Base-by-base conservation (phyloP, 768 basidiomycete genomes). In the Tubosaeta brunneosetosa region DNA sequence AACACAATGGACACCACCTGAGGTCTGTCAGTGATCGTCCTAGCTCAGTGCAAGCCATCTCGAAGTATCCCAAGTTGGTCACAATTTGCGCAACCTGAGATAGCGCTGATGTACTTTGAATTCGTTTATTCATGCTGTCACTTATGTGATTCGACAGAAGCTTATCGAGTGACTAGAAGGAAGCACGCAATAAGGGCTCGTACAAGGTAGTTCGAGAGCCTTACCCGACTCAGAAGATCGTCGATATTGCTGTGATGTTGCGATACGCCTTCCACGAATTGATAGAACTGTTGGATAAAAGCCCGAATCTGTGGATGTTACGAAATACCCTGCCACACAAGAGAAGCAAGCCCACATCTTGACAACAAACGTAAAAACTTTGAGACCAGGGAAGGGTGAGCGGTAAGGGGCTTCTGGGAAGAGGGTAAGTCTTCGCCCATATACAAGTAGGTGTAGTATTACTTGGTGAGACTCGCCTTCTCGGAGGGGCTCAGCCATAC, bases 241-340 rank as follows among this genome's bases (percentile, higher is more conserved):
- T 98, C 94, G 31, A 94, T 90, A 64, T 94, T 88, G 40, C 87
- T 80, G 67, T 94, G 89, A 52, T 92, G 88, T 64, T 94, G 91
- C 2, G 88, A 85, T 6, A 97, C 89, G 9, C 95, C 95, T 60
- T 99, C 97, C 0, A 94, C 84, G 68, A 98, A 99, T 22, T 91
- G 86, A 66, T 97, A 95, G 73, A 97, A 98, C 61, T 91, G 92
- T 60, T 94, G 88, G 36, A 97, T 88, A 63, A 95, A 97, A 40
- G 75, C 77, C 25, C 91, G 85, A 53, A 95, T 88, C 84, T 95
- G 72, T 27, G 26, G 41, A 27, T 13, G 37, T 45, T 19, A 50
- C 51, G 56, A 47, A 55, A 41, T 22, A 26, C 16, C 43, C 14
- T 49, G 26, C 9, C 5, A 3, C 38, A 45, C 19, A 8, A 48